phyloP scores from a whole-genome alignment of 768 basidiomycete genomes.

The Phlegmacium glaucopus region DNA sequence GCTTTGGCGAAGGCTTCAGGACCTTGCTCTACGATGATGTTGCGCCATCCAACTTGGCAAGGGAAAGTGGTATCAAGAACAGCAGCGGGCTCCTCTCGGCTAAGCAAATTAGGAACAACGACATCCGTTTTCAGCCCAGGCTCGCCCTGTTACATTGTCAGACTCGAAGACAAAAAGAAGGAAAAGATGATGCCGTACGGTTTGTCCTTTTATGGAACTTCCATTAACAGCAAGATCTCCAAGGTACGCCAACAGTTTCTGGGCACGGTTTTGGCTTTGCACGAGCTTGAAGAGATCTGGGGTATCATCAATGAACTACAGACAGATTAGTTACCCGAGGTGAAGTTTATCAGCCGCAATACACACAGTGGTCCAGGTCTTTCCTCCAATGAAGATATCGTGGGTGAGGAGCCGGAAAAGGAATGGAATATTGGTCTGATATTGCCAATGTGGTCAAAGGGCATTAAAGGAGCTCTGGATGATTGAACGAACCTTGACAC shows the following conservation, averaged over 20 bases:
- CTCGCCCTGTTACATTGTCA: constrained; percentile 57
- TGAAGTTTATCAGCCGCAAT: not conserved
- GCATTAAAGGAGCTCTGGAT: not conserved
- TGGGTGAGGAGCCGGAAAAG: constrained; percentile 96
- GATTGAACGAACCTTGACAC: constrained; percentile 78
- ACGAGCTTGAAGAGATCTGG: constrained; percentile 99
- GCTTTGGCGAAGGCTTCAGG: constrained; percentile 99
- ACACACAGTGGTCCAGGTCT: constrained; percentile 89
- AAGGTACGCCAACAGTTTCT: constrained; percentile 94
- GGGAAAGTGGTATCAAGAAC: constrained; percentile 79
- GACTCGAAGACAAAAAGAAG: not conserved
- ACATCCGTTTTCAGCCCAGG: constrained; percentile 92
- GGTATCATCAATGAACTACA: constrained; percentile 97
- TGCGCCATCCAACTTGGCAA: constrained; percentile 92
- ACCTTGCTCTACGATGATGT: constrained; percentile 96
- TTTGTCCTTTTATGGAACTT: constrained; percentile 95
- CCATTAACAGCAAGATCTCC: constrained; percentile 98
- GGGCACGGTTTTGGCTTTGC: constrained; percentile 95
- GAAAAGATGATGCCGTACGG: constrained; percentile 32
- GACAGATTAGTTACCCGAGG: not conserved
- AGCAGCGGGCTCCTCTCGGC: constrained; percentile 71
- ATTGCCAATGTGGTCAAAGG: not conserved
- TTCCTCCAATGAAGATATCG: constrained; percentile 92
- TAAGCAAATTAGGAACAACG: constrained; percentile 74
- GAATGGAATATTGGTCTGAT: constrained; percentile 98